Evolutionary conservation across 768 basidiomycete genomes (phyloP), one percentile per base, ranked within the genome.

Genomic region (Kwoniella sp.): DNA sequence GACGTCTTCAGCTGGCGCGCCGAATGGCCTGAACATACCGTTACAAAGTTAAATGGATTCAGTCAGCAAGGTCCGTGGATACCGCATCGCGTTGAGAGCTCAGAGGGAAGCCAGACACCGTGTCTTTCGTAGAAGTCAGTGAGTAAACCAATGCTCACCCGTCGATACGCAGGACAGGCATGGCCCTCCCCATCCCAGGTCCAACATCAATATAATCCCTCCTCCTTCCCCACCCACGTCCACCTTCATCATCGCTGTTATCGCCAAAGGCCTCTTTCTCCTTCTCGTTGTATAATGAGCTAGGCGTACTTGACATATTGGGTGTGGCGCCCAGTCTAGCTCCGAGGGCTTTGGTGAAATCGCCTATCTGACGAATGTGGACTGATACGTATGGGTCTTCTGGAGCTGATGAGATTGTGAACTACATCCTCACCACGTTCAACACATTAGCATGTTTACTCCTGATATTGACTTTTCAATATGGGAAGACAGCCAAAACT

Each of bases 331-430:
- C 92, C 26, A 97, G 86, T 70, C 90, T 88, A 56, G 90, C 88
- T 27, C 91, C 94, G 27, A 97, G 87, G 22, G 85, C 87, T 46
- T 85, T 85, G 33, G 70, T 72, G 60, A 75, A 75, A 59, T 74
- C 70, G 10, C 71, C 64, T 50, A 90, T 92, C 83, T 95, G 92
- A 78, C 92, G 90, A 72, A 97, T 89, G 79, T 96, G 93, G 56
- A 95, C 80, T 25, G 91, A 92, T 49, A 96, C 86, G 77, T 91
- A 95, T 1, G 92, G 90, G 73, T 96, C 94, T 70, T 93, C 91
- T 2, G 93, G 93, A 15, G 93, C 91, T 40, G 92, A 94, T 0
- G 92, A 92, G 82, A 94, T 94, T 40, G 92, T 93, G 81, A 95
- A 94, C 90, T 92, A 72, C n/a, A n/a, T n/a, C n/a, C n/a, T n/a